phyloP scores from a whole-genome alignment of 208 protist species.

The Leishmania martiniquensis region DNA sequence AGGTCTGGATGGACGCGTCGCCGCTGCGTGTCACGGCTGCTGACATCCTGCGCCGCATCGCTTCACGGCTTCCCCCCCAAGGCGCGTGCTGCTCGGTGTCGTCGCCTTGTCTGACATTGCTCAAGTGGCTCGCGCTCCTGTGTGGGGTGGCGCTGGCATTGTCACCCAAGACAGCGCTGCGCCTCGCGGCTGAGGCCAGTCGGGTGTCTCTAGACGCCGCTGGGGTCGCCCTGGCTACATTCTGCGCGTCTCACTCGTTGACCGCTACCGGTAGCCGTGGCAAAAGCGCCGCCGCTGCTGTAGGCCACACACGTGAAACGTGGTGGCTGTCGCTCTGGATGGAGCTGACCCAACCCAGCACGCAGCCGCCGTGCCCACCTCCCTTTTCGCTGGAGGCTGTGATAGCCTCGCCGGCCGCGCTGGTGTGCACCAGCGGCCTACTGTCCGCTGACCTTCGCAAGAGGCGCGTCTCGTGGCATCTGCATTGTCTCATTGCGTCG shows the following conservation, averaged over 20 bases:
- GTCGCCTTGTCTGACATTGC: constrained; percentile 10
- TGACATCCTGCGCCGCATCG: constrained; percentile 8
- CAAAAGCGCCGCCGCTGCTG: background rate
- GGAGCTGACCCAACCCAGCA: constrained; percentile 15
- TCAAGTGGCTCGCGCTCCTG: constrained; percentile 30
- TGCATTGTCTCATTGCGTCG: constrained; percentile 43
- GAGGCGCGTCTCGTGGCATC: constrained; percentile 46
- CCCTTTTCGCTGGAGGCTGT: constrained; percentile 12
- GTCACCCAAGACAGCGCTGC: constrained; percentile 24
- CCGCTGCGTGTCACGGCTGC: constrained; percentile 22
- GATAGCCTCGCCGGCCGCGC: background rate
- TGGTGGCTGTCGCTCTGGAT: constrained; percentile 31
- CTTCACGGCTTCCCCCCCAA: constrained; percentile 5
- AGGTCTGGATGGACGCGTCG: constrained; percentile 2
- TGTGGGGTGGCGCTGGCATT: constrained; percentile 43
- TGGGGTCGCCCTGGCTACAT: constrained; percentile 17
- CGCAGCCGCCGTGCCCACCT: constrained; percentile 12
- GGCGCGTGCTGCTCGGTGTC: background rate
- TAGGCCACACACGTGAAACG: background rate
- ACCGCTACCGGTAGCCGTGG: background rate
- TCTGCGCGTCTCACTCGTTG: constrained; percentile 15
- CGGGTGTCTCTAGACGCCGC: constrained; percentile 22
- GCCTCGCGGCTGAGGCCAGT: constrained; percentile 22
- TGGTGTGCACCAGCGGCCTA: constrained; percentile 9
- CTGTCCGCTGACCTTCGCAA: constrained; percentile 11